These are phyloP conservation scores for Daldinia decipiens DNA, from an alignment of 495 filamentous ascomycete species.

Conservation along the genomic window DNA sequence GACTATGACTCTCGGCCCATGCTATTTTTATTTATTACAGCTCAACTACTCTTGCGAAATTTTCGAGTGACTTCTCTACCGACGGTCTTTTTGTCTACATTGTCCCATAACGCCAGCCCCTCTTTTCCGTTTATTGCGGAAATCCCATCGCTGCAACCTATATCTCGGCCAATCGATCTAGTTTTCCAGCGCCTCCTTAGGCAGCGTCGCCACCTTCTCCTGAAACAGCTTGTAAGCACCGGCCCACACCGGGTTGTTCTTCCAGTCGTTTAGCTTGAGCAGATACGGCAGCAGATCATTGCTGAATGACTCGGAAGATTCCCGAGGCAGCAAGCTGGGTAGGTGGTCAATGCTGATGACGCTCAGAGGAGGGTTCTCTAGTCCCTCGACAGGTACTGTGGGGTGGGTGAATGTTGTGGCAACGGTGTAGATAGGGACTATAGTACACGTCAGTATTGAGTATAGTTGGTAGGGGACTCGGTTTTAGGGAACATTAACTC, in stretches of 20 bases:
- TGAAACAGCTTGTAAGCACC: slow-evolving; percentile 85
- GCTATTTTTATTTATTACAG: slow-evolving; percentile 5
- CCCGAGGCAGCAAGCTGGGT: slow-evolving; percentile 84
- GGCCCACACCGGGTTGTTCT: slow-evolving; percentile 78
- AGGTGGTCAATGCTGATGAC: slow-evolving; percentile 94
- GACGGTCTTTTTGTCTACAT: slow-evolving; percentile 32
- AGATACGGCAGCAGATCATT: slow-evolving; percentile 80
- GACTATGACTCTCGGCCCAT: not conserved
- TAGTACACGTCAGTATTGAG: slow-evolving; percentile 35
- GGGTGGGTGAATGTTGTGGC: slow-evolving; percentile 85
- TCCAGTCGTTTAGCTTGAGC: slow-evolving; percentile 78
- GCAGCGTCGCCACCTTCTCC: slow-evolving; percentile 82
- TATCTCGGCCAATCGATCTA: slow-evolving; percentile 24
- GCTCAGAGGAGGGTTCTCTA: slow-evolving; percentile 68
- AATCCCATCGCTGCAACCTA: not conserved
- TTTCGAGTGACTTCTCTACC: slow-evolving; percentile 16
- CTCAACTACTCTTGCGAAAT: slow-evolving; percentile 20
- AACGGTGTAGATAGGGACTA: slow-evolving; percentile 85
- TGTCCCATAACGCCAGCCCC: slow-evolving; percentile 33
- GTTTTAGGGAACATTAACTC: slow-evolving; percentile 44
- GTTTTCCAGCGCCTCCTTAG: slow-evolving; percentile 57
- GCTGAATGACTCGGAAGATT: slow-evolving; percentile 89
- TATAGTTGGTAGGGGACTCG: not conserved
- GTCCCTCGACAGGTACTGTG: slow-evolving; percentile 75
- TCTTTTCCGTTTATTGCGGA: not conserved